A percentile compares a stretch with the other conserved stretches of the same genome.
phyloP scores from a whole-genome alignment of 1,284 basidiomycete species.

The Puccinia novopanici region DNA sequence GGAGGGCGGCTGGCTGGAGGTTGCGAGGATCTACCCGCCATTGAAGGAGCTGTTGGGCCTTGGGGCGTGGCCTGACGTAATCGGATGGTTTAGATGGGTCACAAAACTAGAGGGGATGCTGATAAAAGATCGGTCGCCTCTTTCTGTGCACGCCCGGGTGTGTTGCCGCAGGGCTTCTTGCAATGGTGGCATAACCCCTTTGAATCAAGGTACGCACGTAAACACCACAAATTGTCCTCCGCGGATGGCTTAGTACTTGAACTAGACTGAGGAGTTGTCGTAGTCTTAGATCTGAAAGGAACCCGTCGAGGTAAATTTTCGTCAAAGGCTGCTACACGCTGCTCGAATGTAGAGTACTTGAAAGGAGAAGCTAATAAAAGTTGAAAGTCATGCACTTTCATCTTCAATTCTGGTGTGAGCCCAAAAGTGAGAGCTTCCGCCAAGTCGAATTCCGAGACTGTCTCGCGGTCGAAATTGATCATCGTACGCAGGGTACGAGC shows the following conservation, averaged over 20 bases:
- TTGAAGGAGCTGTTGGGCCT: too few species aligned
- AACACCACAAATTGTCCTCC: neutral
- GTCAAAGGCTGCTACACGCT: neutral
- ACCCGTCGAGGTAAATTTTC: neutral
- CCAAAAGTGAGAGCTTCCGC: neutral
- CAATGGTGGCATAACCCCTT: neutral
- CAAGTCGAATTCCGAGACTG: neutral
- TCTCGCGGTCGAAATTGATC: neutral
- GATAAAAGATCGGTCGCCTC: neutral
- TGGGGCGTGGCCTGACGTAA: too few species aligned
- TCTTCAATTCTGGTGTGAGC: neutral
- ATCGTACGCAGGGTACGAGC: neutral
- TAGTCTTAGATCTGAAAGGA: neutral
- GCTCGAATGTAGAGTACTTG: neutral
- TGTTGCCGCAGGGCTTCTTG: constrained; percentile 6
- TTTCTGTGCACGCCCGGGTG: neutral
- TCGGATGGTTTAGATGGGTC: neutral
- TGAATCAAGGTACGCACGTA: neutral
- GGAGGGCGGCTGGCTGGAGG: too few species aligned
- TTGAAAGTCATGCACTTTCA: neutral
- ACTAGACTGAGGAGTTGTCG: neutral
- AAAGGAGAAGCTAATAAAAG: neutral
- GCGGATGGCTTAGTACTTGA: neutral
- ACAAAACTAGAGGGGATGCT: neutral
- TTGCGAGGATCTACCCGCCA: too few species aligned